Base-by-base conservation (phyloP, 2,329 filamentous ascomycete species). In the Cryphonectria radicalis region DNA sequence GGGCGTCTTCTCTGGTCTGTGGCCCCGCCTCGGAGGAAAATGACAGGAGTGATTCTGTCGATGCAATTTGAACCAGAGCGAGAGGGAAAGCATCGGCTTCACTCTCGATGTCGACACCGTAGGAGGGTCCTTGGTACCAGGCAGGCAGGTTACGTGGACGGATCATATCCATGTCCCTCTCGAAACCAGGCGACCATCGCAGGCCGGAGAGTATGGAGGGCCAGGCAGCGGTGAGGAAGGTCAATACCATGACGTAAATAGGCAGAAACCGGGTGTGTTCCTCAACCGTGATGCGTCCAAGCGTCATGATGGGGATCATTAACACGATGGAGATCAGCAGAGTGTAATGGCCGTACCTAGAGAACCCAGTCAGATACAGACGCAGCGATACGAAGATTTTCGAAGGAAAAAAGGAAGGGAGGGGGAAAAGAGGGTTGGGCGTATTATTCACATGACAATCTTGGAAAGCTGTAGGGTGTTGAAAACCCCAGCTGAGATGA, bases 271-370 rank as follows among this genome's bases (percentile, higher is more conserved):
- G 59, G 53, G 35, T 55, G 37, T 71, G 66, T 4, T 66, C 60
- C 13, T 53, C 37, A 10, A 66, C n/a, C 17, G 62, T 35, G 22
- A 19, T 35, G 11, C 63, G 66, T 4, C 66, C 62, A 28, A 66
- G 66, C 7, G 50, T 19, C 62, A 68, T 40, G 66, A 53, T n/a
- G 11, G 68, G 19, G 14, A 66, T 19, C n/a, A 55, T 53, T 2
- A 32, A n/a, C 8, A 64, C 5, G 53, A 66, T 28, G n/a, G 66
- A 65, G 1, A 71, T 28, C 11, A 46, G 19, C 4, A 71, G 32
- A 19, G 66, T 71, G 32, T 68, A 71, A 42, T 66, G 66, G 50
- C 66, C 62, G 22, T 71, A 71, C 28, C 70, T 71, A 28, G 14
- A 17, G 25, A 25, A 7, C 35, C 13, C 17, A 19, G 62, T 67